Base-by-base conservation (phyloP, 768 basidiomycete genomes). In the Tulasnella sp. region DNA sequence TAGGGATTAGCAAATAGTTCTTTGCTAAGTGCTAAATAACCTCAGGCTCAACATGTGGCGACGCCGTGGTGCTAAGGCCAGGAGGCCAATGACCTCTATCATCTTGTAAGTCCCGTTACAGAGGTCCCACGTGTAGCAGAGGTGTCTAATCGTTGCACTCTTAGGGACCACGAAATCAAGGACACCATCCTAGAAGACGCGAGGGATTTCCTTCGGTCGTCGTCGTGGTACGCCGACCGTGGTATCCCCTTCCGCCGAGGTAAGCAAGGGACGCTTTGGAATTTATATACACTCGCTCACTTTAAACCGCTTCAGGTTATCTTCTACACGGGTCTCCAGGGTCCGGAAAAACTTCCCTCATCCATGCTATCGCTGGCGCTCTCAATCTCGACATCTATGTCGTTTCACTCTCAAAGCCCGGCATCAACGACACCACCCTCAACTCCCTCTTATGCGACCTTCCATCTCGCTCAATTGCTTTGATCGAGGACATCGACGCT, bases 401-500 rank as follows among this genome's bases (percentile, higher is more conserved):
- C 76, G 91, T 97, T 75, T 95, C 94, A n/a, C 87, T 96, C 71
- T 94, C 92, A 36, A 77, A 81, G 42, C 68, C 74, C 21, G 39
- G 80, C 77, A 93, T 96, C 84, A 93, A 92, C 80, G 96, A 97
- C 84, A 91, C 91, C 81, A 95, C 94, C 14, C 88, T 97, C 39
- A 93, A 91, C 36, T 92, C 92, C 14, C 89, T 97, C 44, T 94
- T 97, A 92, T 93, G 94, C 44, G 91, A 92, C 48, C 94, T 96
- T 5, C 94, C 94, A 3, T 91, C 92, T 42, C 90, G 92, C 19
- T 94, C 93, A 84, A 93, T 97, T 62, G 90, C 97, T 78, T 88
- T 97, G 21, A 89, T 97, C n/a, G 96, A 97, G 84, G 96, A 97
- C 84, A 90, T 97, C 68, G 94, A 96, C 82, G 94, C 94, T 56